Evolutionary conservation across 1,284 basidiomycete species (phyloP), one percentile per base, ranked within the genome.

Genomic region (Sphagnurus paluster): DNA sequence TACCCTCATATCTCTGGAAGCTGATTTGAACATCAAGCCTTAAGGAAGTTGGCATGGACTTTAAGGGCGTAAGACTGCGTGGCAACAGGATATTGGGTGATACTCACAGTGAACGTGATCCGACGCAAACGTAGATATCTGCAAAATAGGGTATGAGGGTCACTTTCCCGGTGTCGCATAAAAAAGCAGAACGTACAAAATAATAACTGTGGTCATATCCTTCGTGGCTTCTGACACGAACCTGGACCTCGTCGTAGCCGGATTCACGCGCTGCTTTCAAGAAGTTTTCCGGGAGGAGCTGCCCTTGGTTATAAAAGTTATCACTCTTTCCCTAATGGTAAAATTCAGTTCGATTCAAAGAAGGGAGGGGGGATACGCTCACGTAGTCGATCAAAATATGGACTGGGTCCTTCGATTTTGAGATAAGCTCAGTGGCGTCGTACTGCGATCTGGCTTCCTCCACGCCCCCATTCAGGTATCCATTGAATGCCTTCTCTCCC

Each of bases 191-290:
- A 78, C 90, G 65, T 60, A 93, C 92, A 60, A 96, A 96, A 68
- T 85, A 96, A 67, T 95, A 94, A 50, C 81, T 84, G 67, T 98
- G 96, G 64, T 99, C 95, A 62, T 97, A 98, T 8, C 86, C 93
- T 39, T 90, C 87, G 48, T 96, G 92, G 53, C 81, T 76, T 52
- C 90, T 77, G 14, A 98, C 84, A 42, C 80, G 72, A 7, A 98
- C 89, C 62, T 90, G 81, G n/a, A 80, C 74, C 53, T 87, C 80
- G 40, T 82, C 80, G 55, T 88, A 80, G 1, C 89, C 89, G 6
- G 82, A 77, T 44, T 82, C 76, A 46, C 86, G 74, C 2, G 90
- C 87, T 0, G 87, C 90, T 56, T 83, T 80, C 46, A 88, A 66
- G 62, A 99, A 92, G 60, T 89, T 85, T 62, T 98, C 91, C 0